Base-by-base conservation (phyloP, 1,284 basidiomycete genomes). In the Golubevia pallescens region DNA sequence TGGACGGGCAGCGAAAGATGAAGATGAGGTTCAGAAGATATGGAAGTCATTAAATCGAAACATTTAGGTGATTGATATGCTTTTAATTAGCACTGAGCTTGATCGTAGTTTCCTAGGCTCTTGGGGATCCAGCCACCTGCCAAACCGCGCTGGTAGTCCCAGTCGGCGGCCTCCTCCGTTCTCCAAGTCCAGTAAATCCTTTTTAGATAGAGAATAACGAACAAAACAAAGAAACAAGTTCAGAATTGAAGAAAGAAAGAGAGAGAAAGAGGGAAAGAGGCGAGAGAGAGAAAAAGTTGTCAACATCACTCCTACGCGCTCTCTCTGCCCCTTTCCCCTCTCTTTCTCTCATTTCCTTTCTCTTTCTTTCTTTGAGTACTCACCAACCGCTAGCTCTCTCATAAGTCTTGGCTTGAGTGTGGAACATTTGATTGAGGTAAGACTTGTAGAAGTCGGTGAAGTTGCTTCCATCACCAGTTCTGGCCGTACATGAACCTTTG, bases 171-270 rank as follows among this genome's bases (percentile, higher is more conserved):
- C 6, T 60, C 69, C 56, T 79, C 73, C 1, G 69, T 74, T 69
- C 75, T 80, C 81, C 81, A 84, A 2, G 80, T 74, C 81, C 81
- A 84, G 68, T 75, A 71, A 60, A 84, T 68, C 81, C 81, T 81
- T 34, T 80, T 80, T n/a, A n/a, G n/a, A n/a, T n/a, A n/a, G n/a
- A 20, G 67, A 65, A 6, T 32, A 42, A 13, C 24, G 23, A 34
- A 32, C 7, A 51, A 53, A 8, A 28, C 4, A 28, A 61, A 61
- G 57, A 51, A 32, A 3, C 6, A 61, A 5, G 4, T 5, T 13
- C 21, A 20, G 20, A 20, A 8, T 51, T 8, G 3, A 1, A 52
- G 34, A 2, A 10, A 14, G n/a, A 61, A n/a, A n/a, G 21, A 16
- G 1, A 51, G 21, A 19, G 28, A 51, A 51, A 32, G 16, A 42